Evolutionary conservation across 2,329 filamentous ascomycete genomes (phyloP).

Genomic region (Pestalotiopsis sp.): DNA sequence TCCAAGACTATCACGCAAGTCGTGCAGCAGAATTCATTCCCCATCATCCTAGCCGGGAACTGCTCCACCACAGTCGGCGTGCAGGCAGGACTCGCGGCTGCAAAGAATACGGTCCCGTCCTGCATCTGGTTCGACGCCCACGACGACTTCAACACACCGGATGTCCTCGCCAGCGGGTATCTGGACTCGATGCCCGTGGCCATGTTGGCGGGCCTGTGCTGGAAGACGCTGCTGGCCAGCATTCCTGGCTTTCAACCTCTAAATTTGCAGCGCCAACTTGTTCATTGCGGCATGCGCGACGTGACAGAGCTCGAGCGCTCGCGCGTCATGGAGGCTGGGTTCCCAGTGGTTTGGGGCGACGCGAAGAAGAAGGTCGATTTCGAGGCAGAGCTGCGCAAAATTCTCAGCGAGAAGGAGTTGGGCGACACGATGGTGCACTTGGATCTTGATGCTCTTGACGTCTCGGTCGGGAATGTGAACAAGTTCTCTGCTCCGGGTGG

Average conservation of each 20-base stretch:
- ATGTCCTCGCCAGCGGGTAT: slow-evolving; percentile 38
- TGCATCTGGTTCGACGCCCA: slow-evolving; percentile 48
- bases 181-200: slow-evolving; percentile 39
- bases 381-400: not conserved
- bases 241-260: slow-evolving; percentile 31
- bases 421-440: not conserved
- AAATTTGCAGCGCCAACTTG: slow-evolving; percentile 20
- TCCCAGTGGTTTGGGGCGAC: slow-evolving; percentile 1
- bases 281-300: slow-evolving; percentile 32
- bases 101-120: slow-evolving; percentile 9
- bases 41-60: slow-evolving; percentile 41
- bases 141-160: slow-evolving; percentile 41
- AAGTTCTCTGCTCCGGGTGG: not conserved
- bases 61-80: slow-evolving; percentile 39
- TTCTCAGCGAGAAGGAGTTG: not conserved
- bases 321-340: not conserved
- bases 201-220: slow-evolving; percentile 38
- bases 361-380: not conserved
- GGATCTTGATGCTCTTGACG: slow-evolving; percentile 5
- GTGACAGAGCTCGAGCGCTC: slow-evolving; percentile 19
- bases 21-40: slow-evolving; percentile 32
- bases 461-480: not conserved
- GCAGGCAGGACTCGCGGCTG: slow-evolving; percentile 33
- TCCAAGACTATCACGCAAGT: slow-evolving; percentile 34
- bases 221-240: slow-evolving; percentile 32